Conservation (phyloP, 352 stramenopile species). For the Phytopythium chamaehyphon region DNA sequence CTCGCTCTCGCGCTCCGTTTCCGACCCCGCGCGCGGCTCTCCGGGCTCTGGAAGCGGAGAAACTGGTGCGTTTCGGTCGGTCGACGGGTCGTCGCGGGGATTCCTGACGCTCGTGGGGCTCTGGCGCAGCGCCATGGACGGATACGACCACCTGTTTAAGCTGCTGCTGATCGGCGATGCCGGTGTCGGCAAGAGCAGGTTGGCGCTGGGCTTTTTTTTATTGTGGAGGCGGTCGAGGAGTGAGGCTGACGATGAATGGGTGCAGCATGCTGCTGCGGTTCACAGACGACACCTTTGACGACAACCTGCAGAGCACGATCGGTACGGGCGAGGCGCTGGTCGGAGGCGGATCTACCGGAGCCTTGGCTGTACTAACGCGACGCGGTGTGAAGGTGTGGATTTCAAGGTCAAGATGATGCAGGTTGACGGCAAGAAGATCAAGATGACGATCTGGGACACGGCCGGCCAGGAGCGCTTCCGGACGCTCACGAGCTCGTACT, state of each 20-base stretch:
- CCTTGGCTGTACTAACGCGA: background rate
- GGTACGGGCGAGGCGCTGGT: slow-evolving; percentile 37
- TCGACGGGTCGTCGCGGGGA: background rate
- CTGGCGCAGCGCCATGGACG: slow-evolving; percentile 43
- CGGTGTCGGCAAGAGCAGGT: slow-evolving; percentile 97
- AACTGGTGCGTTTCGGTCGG: background rate
- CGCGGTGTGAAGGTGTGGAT: slow-evolving; percentile 68
- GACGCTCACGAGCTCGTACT: slow-evolving; percentile 97
- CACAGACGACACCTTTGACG: slow-evolving; percentile 97
- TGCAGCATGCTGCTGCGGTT: slow-evolving; percentile 96
- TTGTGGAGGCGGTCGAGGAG: background rate
- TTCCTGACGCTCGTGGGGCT: background rate
- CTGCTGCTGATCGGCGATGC: slow-evolving; percentile 97
- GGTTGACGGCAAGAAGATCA: slow-evolving; percentile 94
- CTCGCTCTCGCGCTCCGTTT: no score
- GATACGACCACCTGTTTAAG: slow-evolving; percentile 99
- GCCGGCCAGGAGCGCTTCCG: slow-evolving; percentile 97
- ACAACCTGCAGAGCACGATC: slow-evolving; percentile 97
- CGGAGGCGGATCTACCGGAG: background rate
- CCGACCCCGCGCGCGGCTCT: no score
- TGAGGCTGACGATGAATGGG: slow-evolving; percentile 3
- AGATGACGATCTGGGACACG: slow-evolving; percentile 99
- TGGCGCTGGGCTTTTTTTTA: background rate
- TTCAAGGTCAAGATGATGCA: slow-evolving; percentile 99
- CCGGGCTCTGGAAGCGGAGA: background rate